Base-by-base conservation (phyloP, 2,329 filamentous ascomycete species). In the Paecilomyces sp. region DNA sequence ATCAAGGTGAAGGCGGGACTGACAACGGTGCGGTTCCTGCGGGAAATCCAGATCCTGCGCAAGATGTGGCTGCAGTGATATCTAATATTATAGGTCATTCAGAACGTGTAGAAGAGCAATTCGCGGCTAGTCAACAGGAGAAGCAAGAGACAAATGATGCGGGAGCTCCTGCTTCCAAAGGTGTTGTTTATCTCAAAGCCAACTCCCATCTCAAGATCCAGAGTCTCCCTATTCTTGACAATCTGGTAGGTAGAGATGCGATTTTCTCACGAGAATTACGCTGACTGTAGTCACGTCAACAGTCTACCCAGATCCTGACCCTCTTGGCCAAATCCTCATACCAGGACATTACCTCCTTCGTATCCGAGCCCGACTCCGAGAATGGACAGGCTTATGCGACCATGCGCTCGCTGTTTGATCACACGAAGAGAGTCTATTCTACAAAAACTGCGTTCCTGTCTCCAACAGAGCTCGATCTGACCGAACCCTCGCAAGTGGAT, bases 371-470 rank as follows among this genome's bases (percentile, higher is more conserved):
- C 15, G 79, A 82, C 18, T 82, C 82, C 1, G 80, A 83, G 59
- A 78, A 80, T 62, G 83, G 83, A 8, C 83, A 87, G 68, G 83
- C 84, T n/a, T 88, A 87, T 70, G 77, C 79, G 3, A 84, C 82
- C 1, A 76, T 87, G 68, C 84, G 85, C 65, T 83, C 81, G 3
- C 75, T 87, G 7, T 88, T 88, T 63, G 83, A 86, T 61, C 83
- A 86, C 62, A 85, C 83, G 0, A 85, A 86, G 63, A 82, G 84
- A 62, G 80, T 87, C 2, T 87, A 87, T 68, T 82, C 77, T 15
- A 75, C 80, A 33, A 81, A 81, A 56, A 78, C 81, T 34, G 79
- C 82, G 0, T 87, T 88, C 57, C 74, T 85, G 2, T 82, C 80
- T 22, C 75, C 81, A 3, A 74, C 78, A n/a, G 78, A 82, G 54